Base-by-base conservation (phyloP, 225 moss, liverwort and hornwort species). In the Bryum argenteum region DNA sequence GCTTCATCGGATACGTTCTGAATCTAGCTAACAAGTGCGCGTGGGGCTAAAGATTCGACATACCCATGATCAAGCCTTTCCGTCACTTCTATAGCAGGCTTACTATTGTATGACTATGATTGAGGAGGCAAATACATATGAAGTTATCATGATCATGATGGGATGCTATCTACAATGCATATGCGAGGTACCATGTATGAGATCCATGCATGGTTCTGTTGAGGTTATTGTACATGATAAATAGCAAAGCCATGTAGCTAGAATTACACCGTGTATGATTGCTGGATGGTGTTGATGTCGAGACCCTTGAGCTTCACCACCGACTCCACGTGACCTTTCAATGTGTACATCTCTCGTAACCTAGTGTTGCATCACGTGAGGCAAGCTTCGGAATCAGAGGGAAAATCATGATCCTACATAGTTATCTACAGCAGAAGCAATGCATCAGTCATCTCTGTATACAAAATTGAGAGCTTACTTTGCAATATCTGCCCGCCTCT, bases 241-340 rank as follows among this genome's bases (percentile, higher is more conserved):
- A 58, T 24, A 33, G 33, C 33, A 33, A 57, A 33, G 58, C 58
- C 48, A 14, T 22, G 39, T 65, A 57, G 57, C 33, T 33, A 33
- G 7, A 26, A 48, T 40, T 77, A 71, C 77, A 77, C 77, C 16
- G 77, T 77, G 77, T 77, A 77, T 26, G 77, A 77, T 26, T 71
- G 71, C 50, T 77, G 77, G 40, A 71, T 77, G 40, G 77, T 77
- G 77, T 11, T 61, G 64, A 77, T 77, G 58, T 71, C 77, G 28
- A 77, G 77, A 57, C 77, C 71, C 77, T 77, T 77, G 47, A 77
- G 71, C 56, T 58, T 77, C 65, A 77, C 77, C 65, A 89, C 91
- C 2, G 87, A 91, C 77, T 91, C 91, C 66, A 91, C 83, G 70
- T 89, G 91, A 63, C 79, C 74, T 58, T 91, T 91, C 70, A 91